Percentiles rank a stretch among this genome's conserved stretches.
Evolutionary conservation across 208 protist genomes (phyloP).

Genomic region (Acanthamoeba culbertsoni): DNA sequence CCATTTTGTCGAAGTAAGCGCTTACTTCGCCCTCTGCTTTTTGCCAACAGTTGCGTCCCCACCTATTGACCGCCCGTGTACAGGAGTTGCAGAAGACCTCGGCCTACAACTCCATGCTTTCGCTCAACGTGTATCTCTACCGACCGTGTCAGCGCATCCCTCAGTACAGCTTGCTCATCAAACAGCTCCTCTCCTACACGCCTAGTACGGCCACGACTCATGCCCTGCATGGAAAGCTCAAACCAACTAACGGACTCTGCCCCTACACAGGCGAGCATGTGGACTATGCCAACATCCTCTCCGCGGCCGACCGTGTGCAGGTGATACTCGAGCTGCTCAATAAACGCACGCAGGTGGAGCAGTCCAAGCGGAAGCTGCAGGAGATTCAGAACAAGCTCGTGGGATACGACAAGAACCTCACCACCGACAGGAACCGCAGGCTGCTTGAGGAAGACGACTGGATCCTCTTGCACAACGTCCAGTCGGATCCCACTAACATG

Average conservation of each 20-base stretch:
- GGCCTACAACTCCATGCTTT: neutral
- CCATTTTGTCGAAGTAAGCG: neutral
- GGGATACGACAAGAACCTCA: neutral
- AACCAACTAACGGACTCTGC: neutral
- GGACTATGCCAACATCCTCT: neutral
- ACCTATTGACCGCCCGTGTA: neutral
- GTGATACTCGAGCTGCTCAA: neutral
- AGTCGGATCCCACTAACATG: neutral
- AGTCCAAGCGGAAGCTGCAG: neutral
- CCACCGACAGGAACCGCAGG: neutral
- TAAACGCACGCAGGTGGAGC: neutral
- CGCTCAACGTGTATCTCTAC: constrained; percentile 6
- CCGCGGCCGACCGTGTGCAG: neutral
- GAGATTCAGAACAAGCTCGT: neutral
- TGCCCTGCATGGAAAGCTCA: neutral
- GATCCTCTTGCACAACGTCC: neutral
- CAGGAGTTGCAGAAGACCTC: neutral
- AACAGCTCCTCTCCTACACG: neutral
- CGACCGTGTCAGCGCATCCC: constrained; percentile 1
- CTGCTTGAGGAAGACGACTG: neutral
- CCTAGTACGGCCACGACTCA: neutral
- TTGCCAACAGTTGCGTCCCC: neutral
- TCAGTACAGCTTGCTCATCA: constrained; percentile 16
- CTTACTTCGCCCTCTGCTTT: neutral
- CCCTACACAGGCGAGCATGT: neutral